Conservation (phyloP, 306 rosid species). For the Citrullus amarus region DNA sequence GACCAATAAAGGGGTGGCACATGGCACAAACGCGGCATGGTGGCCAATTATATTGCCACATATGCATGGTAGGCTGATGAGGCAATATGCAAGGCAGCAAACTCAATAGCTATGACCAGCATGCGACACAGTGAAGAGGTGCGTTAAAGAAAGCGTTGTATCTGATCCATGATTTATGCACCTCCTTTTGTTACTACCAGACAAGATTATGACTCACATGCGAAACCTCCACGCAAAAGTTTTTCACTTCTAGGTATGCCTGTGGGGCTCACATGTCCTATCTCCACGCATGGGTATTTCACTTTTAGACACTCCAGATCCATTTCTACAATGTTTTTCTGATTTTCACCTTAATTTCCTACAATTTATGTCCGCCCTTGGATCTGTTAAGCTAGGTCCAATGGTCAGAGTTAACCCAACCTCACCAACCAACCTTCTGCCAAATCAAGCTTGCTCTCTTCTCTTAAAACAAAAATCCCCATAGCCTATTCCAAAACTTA, state of each 20-base stretch:
- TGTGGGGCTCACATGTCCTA: background rate
- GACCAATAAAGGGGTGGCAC: too few relatives aligned
- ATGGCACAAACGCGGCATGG: background rate
- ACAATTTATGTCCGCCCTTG: background rate
- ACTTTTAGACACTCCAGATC: constrained; percentile 1
- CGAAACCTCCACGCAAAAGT: background rate
- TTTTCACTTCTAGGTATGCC: background rate
- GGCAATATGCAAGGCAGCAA: background rate
- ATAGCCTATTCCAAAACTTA: background rate
- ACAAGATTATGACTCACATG: background rate
- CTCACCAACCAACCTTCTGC: background rate
- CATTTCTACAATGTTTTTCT: background rate
- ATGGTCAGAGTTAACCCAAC: background rate
- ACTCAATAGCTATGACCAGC: background rate
- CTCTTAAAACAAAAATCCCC: background rate
- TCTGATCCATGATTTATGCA: background rate
- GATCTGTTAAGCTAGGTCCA: background rate
- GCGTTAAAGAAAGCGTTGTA: background rate
- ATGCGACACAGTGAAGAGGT: background rate
- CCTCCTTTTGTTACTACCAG: background rate
- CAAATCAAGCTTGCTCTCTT: background rate
- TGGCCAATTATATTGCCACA: background rate
- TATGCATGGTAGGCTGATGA: background rate
- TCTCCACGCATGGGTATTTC: background rate
- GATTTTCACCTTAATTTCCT: background rate